Evolutionary conservation across 495 filamentous ascomycete genomes (phyloP).

Genomic region (Trichoderma gamsii): DNA sequence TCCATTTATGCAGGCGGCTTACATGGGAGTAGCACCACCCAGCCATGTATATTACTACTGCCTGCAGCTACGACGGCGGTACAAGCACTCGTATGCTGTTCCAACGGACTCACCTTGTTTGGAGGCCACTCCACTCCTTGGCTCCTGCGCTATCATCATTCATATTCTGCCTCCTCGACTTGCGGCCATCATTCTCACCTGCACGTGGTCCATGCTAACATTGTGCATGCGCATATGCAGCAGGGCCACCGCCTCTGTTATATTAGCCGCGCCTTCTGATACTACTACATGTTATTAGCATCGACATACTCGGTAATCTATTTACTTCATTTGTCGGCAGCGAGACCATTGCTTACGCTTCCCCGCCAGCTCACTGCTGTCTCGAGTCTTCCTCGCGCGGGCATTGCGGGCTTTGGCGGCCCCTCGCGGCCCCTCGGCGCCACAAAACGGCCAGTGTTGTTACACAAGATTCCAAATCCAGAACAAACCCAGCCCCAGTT

Average conservation of each 20-base stretch:
- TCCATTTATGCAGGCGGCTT: neutral
- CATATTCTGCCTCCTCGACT: neutral
- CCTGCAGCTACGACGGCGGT: too few species aligned
- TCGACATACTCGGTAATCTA: neutral
- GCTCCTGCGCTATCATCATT: neutral
- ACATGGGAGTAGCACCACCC: neutral
- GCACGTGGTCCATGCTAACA: neutral
- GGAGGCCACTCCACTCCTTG: too few species aligned
- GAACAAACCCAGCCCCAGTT: too few species aligned
- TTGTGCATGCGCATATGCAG: neutral
- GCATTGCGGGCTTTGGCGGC: too few species aligned
- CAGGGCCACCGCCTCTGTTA: too few species aligned
- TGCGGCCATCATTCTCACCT: neutral
- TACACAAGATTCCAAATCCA: neutral
- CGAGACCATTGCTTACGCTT: neutral
- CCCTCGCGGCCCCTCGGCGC: neutral
- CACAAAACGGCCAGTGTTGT: neutral
- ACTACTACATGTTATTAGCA: neutral
- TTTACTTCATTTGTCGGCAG: too few species aligned
- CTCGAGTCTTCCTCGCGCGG: neutral
- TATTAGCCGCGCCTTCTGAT: neutral
- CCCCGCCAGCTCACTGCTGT: neutral
- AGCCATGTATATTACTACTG: neutral
- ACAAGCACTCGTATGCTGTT: too few species aligned
- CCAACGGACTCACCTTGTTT: too few species aligned